Percentiles rank a stretch among this genome's conserved stretches.
These are phyloP conservation scores for Syzygium aqueum DNA, from an alignment of 345 rosid genomes.

Conservation along the genomic window DNA sequence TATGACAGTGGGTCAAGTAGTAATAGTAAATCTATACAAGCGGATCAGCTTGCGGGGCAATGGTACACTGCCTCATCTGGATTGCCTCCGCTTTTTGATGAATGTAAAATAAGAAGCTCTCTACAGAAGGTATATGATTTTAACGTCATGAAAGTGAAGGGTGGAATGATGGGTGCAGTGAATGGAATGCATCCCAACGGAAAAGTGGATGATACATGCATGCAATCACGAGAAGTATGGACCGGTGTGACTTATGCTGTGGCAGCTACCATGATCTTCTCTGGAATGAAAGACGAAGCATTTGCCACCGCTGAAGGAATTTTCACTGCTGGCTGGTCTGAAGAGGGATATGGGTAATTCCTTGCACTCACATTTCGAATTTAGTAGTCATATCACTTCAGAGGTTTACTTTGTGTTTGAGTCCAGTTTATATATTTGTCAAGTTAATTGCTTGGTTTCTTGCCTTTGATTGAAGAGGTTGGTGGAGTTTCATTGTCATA, in stretches of 20 bases:
- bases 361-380: background rate
- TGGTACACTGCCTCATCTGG: conserved; percentile 96
- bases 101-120: conserved; percentile 59
- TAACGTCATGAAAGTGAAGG: conserved; percentile 85
- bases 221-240: conserved; percentile 99
- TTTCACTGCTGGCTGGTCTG: conserved; percentile 93
- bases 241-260: conserved; percentile 93
- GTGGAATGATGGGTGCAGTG: conserved; percentile 94
- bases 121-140: conserved; percentile 77
- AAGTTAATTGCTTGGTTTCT: background rate
- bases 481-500: background rate
- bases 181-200: conserved; percentile 99
- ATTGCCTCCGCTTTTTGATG: conserved; percentile 77
- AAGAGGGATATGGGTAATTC: conserved; percentile 93
- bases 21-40: conserved; percentile 93
- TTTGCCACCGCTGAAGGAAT: conserved; percentile 89
- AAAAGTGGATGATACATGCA: conserved; percentile 88
- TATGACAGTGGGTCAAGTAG: conserved; percentile 90
- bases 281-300: conserved; percentile 92
- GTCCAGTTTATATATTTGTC: background rate
- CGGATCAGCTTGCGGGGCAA: conserved; percentile 97
- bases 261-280: conserved; percentile 86
- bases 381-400: background rate
- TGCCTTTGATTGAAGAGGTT: background rate
- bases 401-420: background rate